Percentiles rank a stretch among this genome's conserved stretches.
Evolutionary conservation across 2,329 filamentous ascomycete genomes (phyloP).

Genomic region (Coniella lustricola): DNA sequence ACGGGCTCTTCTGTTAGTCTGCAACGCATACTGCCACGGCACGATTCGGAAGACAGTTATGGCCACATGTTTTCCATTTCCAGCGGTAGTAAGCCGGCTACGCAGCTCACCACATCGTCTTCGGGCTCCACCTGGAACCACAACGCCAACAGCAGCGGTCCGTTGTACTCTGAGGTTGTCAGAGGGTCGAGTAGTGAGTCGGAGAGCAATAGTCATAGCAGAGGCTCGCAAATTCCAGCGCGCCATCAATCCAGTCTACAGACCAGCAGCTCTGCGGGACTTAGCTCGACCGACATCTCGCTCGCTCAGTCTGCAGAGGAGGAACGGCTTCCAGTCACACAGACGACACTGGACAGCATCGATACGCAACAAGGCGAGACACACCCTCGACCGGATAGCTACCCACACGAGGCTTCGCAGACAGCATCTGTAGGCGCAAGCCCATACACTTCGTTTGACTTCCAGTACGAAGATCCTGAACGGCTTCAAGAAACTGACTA

Average conservation of each 20-base stretch:
- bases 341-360: slow-evolving; percentile 34
- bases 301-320: slow-evolving; percentile 21
- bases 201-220: slow-evolving; percentile 38
- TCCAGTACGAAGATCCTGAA: slow-evolving; percentile 31
- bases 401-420: slow-evolving; percentile 7
- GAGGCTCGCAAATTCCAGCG: slow-evolving; percentile 24
- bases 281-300: slow-evolving; percentile 17
- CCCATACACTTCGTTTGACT: slow-evolving; percentile 26
- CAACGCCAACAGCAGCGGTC: background rate
- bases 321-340: slow-evolving; percentile 33
- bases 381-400: slow-evolving; percentile 12
- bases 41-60: slow-evolving; percentile 54
- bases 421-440: slow-evolving; percentile 17
- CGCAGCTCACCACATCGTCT: slow-evolving; percentile 31
- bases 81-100: slow-evolving; percentile 36
- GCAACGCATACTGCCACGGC: slow-evolving; percentile 29
- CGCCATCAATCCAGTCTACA: background rate
- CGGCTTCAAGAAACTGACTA: slow-evolving; percentile 50
- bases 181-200: slow-evolving; percentile 24
- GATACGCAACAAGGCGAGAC: slow-evolving; percentile 9
- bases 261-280: background rate
- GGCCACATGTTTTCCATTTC: slow-evolving; percentile 53
- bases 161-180: slow-evolving; percentile 4
- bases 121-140: slow-evolving; percentile 20
- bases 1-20: slow-evolving; percentile 25